phyloP scores from a whole-genome alignment of 192 early-diverging fungal genomes.

The Coemansia furcata region DNA sequence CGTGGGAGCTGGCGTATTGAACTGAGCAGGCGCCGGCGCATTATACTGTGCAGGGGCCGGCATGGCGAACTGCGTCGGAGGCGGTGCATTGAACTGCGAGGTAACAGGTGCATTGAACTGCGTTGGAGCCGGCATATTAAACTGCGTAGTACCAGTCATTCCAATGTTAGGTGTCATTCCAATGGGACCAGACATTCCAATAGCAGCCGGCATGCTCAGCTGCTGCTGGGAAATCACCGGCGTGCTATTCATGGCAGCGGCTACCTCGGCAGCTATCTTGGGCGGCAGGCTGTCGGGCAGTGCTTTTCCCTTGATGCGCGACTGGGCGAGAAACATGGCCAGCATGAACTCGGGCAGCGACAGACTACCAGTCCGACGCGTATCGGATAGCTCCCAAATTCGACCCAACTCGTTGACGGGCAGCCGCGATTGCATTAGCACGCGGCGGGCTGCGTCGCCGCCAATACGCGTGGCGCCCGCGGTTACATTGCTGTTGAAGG shows the following conservation, averaged over 20 bases:
- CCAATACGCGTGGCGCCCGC: slow-evolving; percentile 29
- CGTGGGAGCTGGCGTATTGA: background rate
- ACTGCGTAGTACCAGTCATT: background rate
- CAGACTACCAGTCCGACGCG: slow-evolving; percentile 49
- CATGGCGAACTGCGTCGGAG: too few relatives aligned
- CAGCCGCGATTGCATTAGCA: slow-evolving; percentile 59
- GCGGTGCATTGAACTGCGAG: too few relatives aligned
- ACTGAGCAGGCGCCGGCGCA: background rate
- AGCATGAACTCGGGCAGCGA: slow-evolving; percentile 65
- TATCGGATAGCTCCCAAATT: slow-evolving; percentile 65
- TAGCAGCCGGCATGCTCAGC: too few relatives aligned
- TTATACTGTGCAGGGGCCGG: too few relatives aligned
- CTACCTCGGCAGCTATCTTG: slow-evolving; percentile 52
- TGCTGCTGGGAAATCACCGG: too few relatives aligned
- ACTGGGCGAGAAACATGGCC: slow-evolving; percentile 65
- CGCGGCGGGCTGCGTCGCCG: slow-evolving; percentile 53
- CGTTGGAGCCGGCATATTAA: background rate
- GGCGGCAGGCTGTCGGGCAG: slow-evolving; percentile 56
- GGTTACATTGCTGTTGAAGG: slow-evolving; percentile 24
- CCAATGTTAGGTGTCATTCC: too few relatives aligned
- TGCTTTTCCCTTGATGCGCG: slow-evolving; percentile 54
- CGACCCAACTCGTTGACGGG: slow-evolving; percentile 56
- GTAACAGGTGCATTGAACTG: background rate
- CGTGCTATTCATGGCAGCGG: slow-evolving; percentile 3
- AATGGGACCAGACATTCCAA: too few relatives aligned